These are phyloP conservation scores for Lentinula sp. DNA, from an alignment of 768 basidiomycete species.

Conservation along the genomic window DNA sequence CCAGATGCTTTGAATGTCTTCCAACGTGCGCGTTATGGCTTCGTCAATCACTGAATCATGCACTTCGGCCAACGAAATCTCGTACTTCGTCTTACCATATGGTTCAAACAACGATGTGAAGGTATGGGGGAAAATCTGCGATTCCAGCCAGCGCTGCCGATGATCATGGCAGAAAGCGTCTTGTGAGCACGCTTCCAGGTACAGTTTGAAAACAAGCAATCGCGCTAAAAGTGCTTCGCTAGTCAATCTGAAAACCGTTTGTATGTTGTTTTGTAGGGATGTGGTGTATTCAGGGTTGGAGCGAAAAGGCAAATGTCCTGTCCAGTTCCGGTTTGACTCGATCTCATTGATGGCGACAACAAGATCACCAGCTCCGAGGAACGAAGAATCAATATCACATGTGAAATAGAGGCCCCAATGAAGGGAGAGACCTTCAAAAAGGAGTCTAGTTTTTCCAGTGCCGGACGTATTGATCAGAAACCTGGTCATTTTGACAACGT, in stretches of 20 bases:
- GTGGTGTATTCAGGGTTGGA: too few relatives aligned
- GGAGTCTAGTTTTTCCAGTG: background rate
- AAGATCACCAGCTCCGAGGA: constrained; percentile 2
- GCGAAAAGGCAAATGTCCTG: too few relatives aligned
- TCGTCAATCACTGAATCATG: background rate
- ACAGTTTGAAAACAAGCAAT: background rate
- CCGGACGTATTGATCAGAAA: constrained; percentile 1
- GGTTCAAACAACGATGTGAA: background rate
- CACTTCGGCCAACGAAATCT: background rate
- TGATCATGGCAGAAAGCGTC: background rate
- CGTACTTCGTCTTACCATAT: background rate
- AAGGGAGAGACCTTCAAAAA: constrained; percentile 6
- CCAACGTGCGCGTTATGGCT: background rate
- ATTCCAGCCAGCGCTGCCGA: background rate
- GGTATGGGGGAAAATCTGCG: background rate
- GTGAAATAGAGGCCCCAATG: constrained; percentile 7
- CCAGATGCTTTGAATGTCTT: background rate
- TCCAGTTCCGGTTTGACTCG: too few relatives aligned
- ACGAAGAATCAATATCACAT: background rate
- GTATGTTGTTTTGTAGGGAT: too few relatives aligned
- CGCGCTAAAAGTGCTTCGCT: background rate
- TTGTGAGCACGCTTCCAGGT: background rate
- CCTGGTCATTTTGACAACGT: background rate
- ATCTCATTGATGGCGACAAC: too few relatives aligned
- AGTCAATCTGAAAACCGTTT: background rate